Percentiles rank a stretch among this genome's conserved stretches.
Conservation (phyloP, 768 basidiomycete species). For the Naganishia antarctica region DNA sequence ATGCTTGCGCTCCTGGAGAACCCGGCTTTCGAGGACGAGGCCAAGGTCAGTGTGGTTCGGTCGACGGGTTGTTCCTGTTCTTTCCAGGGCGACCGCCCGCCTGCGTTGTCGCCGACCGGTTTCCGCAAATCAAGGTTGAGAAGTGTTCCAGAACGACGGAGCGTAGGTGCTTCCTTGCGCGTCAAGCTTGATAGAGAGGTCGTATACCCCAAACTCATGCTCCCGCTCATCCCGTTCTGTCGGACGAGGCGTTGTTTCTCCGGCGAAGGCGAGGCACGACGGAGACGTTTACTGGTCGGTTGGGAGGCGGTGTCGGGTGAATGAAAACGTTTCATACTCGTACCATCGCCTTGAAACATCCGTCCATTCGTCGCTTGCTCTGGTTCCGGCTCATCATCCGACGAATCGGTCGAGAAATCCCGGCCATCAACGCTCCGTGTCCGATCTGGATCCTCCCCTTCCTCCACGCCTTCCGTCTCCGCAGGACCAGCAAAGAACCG, state of each 20-base stretch:
- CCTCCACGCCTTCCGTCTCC: not conserved
- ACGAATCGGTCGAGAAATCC: not conserved
- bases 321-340: too few species aligned
- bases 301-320: too few species aligned
- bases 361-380: not conserved
- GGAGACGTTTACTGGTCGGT: constrained; percentile 10
- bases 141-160: constrained; percentile 1
- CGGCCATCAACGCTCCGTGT: constrained; percentile 1
- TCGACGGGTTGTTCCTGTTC: too few species aligned
- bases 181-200: too few species aligned
- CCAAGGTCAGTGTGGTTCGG: too few species aligned
- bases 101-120: too few species aligned
- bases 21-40: too few species aligned
- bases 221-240: too few species aligned
- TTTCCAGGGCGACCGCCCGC: constrained; percentile 8
- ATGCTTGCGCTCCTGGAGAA: constrained; percentile 5
- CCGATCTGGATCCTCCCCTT: constrained; percentile 1
- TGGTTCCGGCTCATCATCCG: constrained; percentile 17
- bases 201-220: too few species aligned
- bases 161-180: not conserved
- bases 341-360: too few species aligned
- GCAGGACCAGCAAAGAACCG: not conserved
- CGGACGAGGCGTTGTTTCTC: not conserved
- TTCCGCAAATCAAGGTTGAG: constrained; percentile 10
- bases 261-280: constrained; percentile 3